A percentile compares a stretch with the other conserved stretches of the same genome.
These are phyloP conservation scores for Sorghum bicolor DNA, from an alignment of 176 grass and related monocot genomes.

Conservation along the genomic window DNA sequence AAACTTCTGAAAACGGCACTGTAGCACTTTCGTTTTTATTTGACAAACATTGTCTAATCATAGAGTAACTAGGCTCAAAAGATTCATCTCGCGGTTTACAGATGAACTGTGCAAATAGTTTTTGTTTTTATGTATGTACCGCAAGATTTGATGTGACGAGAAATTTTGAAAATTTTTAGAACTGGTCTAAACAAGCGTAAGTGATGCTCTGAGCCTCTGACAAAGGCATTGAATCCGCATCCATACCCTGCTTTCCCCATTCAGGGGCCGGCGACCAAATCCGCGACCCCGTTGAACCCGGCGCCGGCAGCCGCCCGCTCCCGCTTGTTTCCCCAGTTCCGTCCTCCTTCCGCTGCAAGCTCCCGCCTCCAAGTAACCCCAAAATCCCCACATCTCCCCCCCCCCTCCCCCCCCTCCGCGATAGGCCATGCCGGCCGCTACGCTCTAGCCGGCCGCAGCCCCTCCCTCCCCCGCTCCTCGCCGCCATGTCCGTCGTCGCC, in stretches of 20 bases:
- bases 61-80: too few relatives aligned
- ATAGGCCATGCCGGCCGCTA: conserved; percentile 21
- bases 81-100: too few relatives aligned
- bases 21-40: too few relatives aligned
- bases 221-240: background rate
- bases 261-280: background rate
- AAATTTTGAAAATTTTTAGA: too few relatives aligned
- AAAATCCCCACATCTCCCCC: too few relatives aligned
- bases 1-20: too few relatives aligned
- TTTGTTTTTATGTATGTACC: too few relatives aligned
- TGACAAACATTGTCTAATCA: too few relatives aligned
- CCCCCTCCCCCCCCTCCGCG: background rate
- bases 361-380: background rate
- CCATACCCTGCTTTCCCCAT: background rate
- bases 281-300: conserved; percentile 14
- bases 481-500: conserved; percentile 31
- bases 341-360: conserved; percentile 11
- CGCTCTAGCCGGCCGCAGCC: background rate
- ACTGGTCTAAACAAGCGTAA: too few relatives aligned
- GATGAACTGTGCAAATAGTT: too few relatives aligned
- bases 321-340: background rate
- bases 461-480: background rate
- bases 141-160: too few relatives aligned
- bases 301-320: background rate
- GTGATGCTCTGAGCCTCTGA: too few relatives aligned